Evolutionary conservation across 2,329 filamentous ascomycete genomes (phyloP).

Genomic region (Fusarium sp.): DNA sequence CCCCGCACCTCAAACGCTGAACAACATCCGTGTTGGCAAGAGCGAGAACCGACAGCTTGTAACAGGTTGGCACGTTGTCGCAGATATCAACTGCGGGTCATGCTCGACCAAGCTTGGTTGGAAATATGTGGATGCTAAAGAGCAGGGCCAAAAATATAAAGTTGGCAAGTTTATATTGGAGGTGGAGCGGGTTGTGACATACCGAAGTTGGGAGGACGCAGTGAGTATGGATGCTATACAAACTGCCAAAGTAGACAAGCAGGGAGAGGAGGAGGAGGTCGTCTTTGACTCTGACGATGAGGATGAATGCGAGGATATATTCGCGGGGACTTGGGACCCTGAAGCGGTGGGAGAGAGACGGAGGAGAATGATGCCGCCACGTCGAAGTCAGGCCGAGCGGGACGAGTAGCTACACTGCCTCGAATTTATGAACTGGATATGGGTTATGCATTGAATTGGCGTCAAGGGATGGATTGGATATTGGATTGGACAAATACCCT

Average conservation of each 20-base stretch:
- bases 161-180: slow-evolving; percentile 75
- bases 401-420: slow-evolving; percentile 14
- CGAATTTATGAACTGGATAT: slow-evolving; percentile 2
- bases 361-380: slow-evolving; percentile 48
- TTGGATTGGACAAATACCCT: slow-evolving; percentile 35
- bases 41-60: slow-evolving; percentile 66
- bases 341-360: slow-evolving; percentile 59
- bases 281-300: slow-evolving; percentile 71
- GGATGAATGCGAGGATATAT: slow-evolving; percentile 73
- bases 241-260: slow-evolving; percentile 15
- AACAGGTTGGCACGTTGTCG: slow-evolving; percentile 70
- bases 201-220: slow-evolving; percentile 60
- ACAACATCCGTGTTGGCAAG: slow-evolving; percentile 65
- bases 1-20: slow-evolving; percentile 49
- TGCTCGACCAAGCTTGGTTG: slow-evolving; percentile 69
- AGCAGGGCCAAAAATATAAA: slow-evolving; percentile 70
- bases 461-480: slow-evolving; percentile 23
- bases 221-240: slow-evolving; percentile 19
- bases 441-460: slow-evolving; percentile 28
- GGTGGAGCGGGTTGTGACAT: slow-evolving; percentile 63
- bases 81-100: slow-evolving; percentile 67
- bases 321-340: slow-evolving; percentile 68
- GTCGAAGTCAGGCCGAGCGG: slow-evolving; percentile 36
- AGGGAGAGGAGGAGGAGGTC: slow-evolving; percentile 46
- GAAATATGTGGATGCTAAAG: slow-evolving; percentile 73